Evolutionary conservation across 2,329 filamentous ascomycete species (phyloP).

Genomic region (Lecanosticta acicola): DNA sequence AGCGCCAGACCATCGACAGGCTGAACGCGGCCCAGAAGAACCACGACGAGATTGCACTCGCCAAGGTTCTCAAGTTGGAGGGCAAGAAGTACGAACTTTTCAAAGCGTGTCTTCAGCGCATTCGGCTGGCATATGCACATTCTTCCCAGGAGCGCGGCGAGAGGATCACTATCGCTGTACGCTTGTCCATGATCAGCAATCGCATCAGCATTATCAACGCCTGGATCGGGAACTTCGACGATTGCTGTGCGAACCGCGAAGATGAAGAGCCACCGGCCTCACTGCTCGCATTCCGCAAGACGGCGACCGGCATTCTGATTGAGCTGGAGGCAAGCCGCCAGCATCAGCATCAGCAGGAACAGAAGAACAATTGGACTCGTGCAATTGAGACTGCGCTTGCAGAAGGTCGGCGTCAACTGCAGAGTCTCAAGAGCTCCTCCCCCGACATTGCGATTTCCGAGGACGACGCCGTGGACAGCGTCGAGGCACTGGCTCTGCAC

Average conservation of each 20-base stretch:
- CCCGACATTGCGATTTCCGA: slow-evolving; percentile 53
- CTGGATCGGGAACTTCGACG: slow-evolving; percentile 90
- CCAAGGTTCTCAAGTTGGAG: slow-evolving; percentile 84
- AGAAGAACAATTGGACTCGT: slow-evolving; percentile 80
- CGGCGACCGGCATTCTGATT: slow-evolving; percentile 77
- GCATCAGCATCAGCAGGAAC: slow-evolving; percentile 78
- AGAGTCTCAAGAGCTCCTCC: slow-evolving; percentile 44
- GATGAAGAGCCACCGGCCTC: slow-evolving; percentile 62
- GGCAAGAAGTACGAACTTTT: slow-evolving; percentile 74
- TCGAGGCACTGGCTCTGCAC: slow-evolving; percentile 61
- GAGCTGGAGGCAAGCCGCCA: slow-evolving; percentile 88
- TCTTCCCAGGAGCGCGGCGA: slow-evolving; percentile 72
- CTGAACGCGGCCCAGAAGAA: slow-evolving; percentile 90
- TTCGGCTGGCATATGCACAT: slow-evolving; percentile 79
- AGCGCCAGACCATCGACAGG: slow-evolving; percentile 94
- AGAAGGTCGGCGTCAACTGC: slow-evolving; percentile 74
- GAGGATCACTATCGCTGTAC: slow-evolving; percentile 72
- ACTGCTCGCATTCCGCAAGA: slow-evolving; percentile 72
- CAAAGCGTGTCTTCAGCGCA: slow-evolving; percentile 71
- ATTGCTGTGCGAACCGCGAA: slow-evolving; percentile 66
- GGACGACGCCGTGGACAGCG: slow-evolving; percentile 41
- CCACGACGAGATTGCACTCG: slow-evolving; percentile 71
- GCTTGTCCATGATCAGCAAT: slow-evolving; percentile 73
- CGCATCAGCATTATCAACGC: slow-evolving; percentile 79
- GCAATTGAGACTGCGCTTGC: slow-evolving; percentile 81